Evolutionary conservation across 768 basidiomycete genomes (phyloP).

Genomic region (Sporobolomyces roseus): DNA sequence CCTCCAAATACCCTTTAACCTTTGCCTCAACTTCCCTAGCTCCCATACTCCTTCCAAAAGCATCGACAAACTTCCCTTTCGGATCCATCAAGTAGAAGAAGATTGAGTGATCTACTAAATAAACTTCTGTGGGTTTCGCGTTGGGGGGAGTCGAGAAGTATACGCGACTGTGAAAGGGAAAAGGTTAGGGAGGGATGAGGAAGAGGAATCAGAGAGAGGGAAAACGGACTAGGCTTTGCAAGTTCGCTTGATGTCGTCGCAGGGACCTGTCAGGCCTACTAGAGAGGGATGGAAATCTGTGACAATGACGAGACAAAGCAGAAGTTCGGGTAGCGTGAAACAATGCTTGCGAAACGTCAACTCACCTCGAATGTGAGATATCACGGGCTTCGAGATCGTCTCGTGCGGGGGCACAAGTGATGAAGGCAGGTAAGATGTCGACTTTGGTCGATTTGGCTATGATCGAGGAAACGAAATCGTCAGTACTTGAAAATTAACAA

Average conservation of each 20-base stretch:
- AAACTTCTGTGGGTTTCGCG: conserved; percentile 75
- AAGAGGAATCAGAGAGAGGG: not conserved
- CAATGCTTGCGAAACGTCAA: not conserved
- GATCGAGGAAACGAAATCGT: not conserved
- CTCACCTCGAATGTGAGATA: conserved; percentile 51
- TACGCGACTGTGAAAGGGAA: conserved; percentile 57
- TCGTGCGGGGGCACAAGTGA: conserved; percentile 93
- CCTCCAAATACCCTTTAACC: conserved; percentile 49
- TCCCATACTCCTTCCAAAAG: conserved; percentile 79
- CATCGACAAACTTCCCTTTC: conserved; percentile 85
- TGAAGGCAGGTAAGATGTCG: conserved; percentile 82
- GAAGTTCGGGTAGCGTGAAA: too few species aligned
- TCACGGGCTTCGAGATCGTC: conserved; percentile 60
- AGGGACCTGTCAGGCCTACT: conserved; percentile 82
- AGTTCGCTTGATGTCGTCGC: conserved; percentile 72
- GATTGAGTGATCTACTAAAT: conserved; percentile 72
- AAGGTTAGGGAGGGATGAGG: not conserved
- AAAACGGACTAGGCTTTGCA: conserved; percentile 71
- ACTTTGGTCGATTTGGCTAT: conserved; percentile 63
- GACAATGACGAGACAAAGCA: not conserved
- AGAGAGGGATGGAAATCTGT: conserved; percentile 87
- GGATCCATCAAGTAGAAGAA: conserved; percentile 96
- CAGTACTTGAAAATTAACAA: not conserved
- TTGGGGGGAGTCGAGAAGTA: conserved; percentile 90
- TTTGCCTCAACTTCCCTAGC: conserved; percentile 61